A percentile compares a stretch with the other conserved stretches of the same genome.
These are phyloP conservation scores for Phytophthora ramorum DNA, from an alignment of 352 stramenopile species.

Conservation along the genomic window DNA sequence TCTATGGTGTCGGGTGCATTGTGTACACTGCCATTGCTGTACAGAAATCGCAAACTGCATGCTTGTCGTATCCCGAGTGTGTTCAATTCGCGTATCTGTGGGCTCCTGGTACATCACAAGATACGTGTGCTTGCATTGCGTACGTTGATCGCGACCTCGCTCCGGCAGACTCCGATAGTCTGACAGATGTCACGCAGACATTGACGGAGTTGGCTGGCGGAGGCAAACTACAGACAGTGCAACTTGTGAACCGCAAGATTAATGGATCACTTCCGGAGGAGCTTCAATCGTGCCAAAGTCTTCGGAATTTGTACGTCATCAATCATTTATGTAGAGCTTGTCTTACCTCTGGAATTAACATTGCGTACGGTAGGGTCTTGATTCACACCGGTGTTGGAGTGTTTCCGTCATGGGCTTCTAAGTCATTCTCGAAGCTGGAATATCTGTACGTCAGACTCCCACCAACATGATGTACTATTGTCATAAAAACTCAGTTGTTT, in stretches of 20 bases:
- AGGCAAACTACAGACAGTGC: constrained; percentile 33
- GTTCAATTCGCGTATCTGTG: constrained; percentile 21
- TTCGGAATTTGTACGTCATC: constrained; percentile 40
- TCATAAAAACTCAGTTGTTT: not conserved
- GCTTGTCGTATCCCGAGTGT: constrained; percentile 19
- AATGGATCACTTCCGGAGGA: constrained; percentile 34
- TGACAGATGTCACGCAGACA: constrained; percentile 27
- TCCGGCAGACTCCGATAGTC: constrained; percentile 10
- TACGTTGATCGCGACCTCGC: constrained; percentile 41
- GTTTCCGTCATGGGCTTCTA: constrained; percentile 33
- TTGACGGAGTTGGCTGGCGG: constrained; percentile 26
- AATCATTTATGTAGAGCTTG: not conserved
- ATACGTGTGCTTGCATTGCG: constrained; percentile 29
- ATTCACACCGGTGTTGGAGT: constrained; percentile 37
- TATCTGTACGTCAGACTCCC: constrained; percentile 37
- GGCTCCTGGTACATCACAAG: constrained; percentile 8
- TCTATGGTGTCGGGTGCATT: constrained; percentile 33
- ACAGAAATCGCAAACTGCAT: constrained; percentile 8
- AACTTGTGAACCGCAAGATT: constrained; percentile 38
- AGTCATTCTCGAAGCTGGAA: constrained; percentile 38
- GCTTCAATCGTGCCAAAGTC: constrained; percentile 18
- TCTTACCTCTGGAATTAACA: not conserved
- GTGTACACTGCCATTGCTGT: constrained; percentile 29
- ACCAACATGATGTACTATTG: not conserved
- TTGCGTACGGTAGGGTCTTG: constrained; percentile 27